Conservation (phyloP, 2,329 filamentous ascomycete species). For the Xylaria sp. region DNA sequence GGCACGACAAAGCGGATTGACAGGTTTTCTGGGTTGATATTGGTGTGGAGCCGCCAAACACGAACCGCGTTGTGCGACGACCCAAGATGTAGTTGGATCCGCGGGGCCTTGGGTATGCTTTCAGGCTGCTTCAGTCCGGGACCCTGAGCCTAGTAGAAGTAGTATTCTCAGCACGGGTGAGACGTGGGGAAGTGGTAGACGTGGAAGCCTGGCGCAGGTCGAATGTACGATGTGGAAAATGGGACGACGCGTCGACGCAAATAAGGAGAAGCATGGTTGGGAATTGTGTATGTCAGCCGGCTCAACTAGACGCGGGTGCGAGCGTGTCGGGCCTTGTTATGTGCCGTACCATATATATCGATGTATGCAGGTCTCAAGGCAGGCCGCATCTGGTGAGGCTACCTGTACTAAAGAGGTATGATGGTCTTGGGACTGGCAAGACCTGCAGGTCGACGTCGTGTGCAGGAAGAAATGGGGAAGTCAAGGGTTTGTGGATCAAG, state of each 20-base stretch:
- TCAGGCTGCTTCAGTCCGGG: conserved; percentile 7
- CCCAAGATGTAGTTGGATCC: conserved; percentile 16
- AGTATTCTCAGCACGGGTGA: conserved; percentile 16
- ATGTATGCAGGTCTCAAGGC: conserved; percentile 30
- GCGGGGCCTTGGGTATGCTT: background rate
- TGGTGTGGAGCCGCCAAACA: conserved; percentile 40
- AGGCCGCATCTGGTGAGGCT: conserved; percentile 29
- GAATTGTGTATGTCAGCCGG: conserved; percentile 17
- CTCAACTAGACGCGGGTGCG: conserved; percentile 17
- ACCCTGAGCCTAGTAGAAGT: background rate
- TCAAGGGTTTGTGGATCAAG: conserved; percentile 13
- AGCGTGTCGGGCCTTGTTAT: conserved; percentile 15
- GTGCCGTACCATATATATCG: conserved; percentile 7
- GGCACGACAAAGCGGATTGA: conserved; percentile 32
- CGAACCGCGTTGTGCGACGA: conserved; percentile 13
- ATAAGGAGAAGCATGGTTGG: background rate
- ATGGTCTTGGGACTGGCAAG: background rate
- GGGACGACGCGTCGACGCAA: conserved; percentile 21
- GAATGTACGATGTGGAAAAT: background rate
- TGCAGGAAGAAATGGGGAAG: conserved; percentile 15
- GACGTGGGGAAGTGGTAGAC: conserved; percentile 21
- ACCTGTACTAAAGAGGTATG: conserved; percentile 15
- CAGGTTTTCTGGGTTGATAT: conserved; percentile 30
- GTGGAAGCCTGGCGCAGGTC: conserved; percentile 15
- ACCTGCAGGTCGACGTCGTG: conserved; percentile 24